Conservation (phyloP, 2,329 filamentous ascomycete genomes). For the Penicillium sp. region DNA sequence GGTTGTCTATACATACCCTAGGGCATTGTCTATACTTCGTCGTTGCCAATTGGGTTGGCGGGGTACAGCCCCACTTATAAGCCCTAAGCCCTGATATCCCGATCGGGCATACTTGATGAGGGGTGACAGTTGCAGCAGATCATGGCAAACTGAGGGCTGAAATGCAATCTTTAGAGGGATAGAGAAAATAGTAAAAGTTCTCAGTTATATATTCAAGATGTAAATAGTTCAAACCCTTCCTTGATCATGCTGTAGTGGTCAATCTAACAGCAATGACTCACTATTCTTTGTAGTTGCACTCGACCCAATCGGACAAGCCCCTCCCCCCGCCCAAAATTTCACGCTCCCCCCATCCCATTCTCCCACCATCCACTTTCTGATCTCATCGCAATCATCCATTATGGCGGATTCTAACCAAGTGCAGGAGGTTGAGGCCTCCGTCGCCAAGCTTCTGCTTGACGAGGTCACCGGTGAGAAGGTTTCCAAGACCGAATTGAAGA, state of each 20-base stretch:
- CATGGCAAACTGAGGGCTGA: background rate
- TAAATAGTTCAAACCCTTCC: too few relatives aligned
- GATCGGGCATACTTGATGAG: slow-evolving; percentile 1
- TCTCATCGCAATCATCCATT: slow-evolving; percentile 23
- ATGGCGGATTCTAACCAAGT: slow-evolving; percentile 48
- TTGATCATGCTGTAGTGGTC: too few relatives aligned
- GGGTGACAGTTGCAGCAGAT: background rate
- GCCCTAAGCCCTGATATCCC: slow-evolving; percentile 43
- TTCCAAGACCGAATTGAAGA: slow-evolving; percentile 91
- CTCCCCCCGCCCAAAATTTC: slow-evolving; percentile 39
- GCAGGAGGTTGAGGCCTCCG: slow-evolving; percentile 51
- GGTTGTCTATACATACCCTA: too few relatives aligned
- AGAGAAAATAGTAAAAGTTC: too few relatives aligned
- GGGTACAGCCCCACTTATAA: slow-evolving; percentile 32
- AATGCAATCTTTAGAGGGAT: too few relatives aligned
- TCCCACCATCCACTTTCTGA: slow-evolving; percentile 29
- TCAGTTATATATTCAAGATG: too few relatives aligned
- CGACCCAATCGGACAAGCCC: slow-evolving; percentile 30
- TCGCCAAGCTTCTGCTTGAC: slow-evolving; percentile 81
- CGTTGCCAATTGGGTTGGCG: background rate
- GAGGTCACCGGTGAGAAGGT: slow-evolving; percentile 88
- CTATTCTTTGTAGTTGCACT: slow-evolving; percentile 9
- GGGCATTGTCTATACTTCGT: background rate
- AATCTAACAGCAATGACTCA: background rate
- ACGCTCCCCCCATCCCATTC: slow-evolving; percentile 24